These are phyloP conservation scores for Scutellaria minor DNA, from an alignment of 257 asterid genomes.

Conservation along the genomic window DNA sequence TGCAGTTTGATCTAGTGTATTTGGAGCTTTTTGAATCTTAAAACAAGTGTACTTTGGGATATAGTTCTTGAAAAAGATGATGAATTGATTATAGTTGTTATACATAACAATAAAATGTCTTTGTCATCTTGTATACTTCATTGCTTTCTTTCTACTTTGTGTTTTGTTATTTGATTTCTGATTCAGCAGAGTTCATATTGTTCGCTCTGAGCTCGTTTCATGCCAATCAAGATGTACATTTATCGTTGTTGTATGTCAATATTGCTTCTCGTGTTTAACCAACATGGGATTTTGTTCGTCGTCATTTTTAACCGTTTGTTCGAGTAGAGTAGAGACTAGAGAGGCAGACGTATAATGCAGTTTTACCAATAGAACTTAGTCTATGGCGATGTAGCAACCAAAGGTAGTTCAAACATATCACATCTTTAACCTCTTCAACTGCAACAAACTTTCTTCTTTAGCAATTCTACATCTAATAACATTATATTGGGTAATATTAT, in stretches of 20 bases:
- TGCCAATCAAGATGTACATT: too few species aligned
- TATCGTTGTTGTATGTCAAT: too few species aligned
- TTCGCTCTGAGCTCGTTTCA: too few species aligned
- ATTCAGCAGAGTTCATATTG: background rate
- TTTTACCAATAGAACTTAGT: background rate
- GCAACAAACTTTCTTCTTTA: conserved; percentile 23
- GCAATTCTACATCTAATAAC: conserved; percentile 3
- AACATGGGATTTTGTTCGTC: too few species aligned
- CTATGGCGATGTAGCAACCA: conserved; percentile 34
- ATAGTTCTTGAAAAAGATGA: conserved; percentile 12
- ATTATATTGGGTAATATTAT: background rate
- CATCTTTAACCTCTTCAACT: conserved; percentile 36
- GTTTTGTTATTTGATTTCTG: background rate
- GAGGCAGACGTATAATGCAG: conserved; percentile 2
- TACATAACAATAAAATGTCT: too few species aligned
- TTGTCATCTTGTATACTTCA: background rate
- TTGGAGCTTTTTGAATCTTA: conserved; percentile 5
- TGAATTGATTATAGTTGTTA: background rate
- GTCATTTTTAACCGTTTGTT: too few species aligned
- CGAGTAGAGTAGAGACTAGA: too few species aligned
- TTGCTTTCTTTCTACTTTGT: conserved; percentile 38
- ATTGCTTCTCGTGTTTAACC: too few species aligned
- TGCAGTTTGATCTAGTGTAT: conserved; percentile 12
- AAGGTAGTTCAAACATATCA: conserved; percentile 33
- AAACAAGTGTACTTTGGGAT: conserved; percentile 22